Percentiles rank a stretch among this genome's conserved stretches.
Conservation (phyloP, 345 rosid species). For the Brassica nigra region DNA sequence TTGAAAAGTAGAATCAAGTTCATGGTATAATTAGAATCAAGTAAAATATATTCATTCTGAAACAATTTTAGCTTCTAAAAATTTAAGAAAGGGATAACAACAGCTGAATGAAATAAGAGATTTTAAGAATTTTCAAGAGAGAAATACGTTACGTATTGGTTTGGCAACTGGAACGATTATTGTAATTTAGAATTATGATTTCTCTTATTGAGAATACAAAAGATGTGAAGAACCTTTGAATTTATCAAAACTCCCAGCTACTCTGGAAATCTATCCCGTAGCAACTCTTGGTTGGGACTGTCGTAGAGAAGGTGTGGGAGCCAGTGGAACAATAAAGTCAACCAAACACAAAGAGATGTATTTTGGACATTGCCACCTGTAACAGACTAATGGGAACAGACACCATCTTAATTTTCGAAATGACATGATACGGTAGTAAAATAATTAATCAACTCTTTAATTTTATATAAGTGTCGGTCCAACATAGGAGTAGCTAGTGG, state of each 20-base stretch:
- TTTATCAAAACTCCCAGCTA: background rate
- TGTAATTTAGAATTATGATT: background rate
- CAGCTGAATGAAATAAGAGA: conserved; percentile 4
- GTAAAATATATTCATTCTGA: conserved; percentile 13
- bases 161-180: background rate
- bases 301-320: background rate
- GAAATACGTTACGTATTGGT: background rate
- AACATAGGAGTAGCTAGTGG: background rate
- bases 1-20: too few species aligned
- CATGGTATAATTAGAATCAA: too few species aligned
- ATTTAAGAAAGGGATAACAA: background rate
- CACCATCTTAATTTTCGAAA: background rate
- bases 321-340: background rate
- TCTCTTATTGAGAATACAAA: background rate
- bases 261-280: background rate
- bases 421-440: background rate
- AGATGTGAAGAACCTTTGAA: background rate
- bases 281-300: background rate
- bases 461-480: conserved; percentile 3
- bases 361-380: background rate
- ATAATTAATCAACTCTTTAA: background rate
- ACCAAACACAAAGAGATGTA: background rate
- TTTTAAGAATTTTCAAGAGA: background rate
- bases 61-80: conserved; percentile 6
- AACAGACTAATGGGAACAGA: background rate